Percentiles rank a stretch among this genome's conserved stretches.
These are phyloP conservation scores for Hibiscus syriacus DNA, from an alignment of 345 rosid species.

Conservation along the genomic window DNA sequence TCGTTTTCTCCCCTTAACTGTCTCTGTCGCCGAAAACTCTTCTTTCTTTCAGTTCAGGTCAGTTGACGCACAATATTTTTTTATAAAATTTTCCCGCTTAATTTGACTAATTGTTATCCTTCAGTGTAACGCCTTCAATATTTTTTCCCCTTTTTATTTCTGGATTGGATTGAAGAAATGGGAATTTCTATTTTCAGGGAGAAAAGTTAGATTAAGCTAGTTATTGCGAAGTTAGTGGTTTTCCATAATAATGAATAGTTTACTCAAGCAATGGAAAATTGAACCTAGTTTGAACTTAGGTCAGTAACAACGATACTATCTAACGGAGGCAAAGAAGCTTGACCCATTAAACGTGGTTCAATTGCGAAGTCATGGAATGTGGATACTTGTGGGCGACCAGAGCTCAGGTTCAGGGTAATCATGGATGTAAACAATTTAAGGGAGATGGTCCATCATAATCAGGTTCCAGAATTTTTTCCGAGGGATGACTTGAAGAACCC, in stretches of 20 bases:
- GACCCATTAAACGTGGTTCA: conserved; percentile 30
- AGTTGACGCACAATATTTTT: no score
- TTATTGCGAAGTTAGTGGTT: not conserved
- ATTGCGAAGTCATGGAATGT: conserved; percentile 28
- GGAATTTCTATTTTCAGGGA: not conserved
- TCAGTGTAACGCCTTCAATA: no score
- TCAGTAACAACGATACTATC: no score
- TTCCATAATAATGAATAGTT: no score
- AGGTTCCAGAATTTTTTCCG: conserved; percentile 14
- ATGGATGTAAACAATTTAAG: conserved; percentile 32
- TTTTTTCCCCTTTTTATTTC: no score
- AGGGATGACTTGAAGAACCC: conserved; percentile 27
- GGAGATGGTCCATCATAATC: conserved; percentile 1
- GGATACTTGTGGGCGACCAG: conserved; percentile 25
- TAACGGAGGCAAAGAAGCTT: no score
- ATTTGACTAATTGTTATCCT: no score
- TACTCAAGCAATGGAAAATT: not conserved
- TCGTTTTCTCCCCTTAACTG: no score
- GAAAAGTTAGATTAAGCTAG: not conserved
- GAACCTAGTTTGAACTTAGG: no score
- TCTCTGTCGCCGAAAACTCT: no score
- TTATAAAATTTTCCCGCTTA: no score
- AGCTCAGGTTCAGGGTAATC: conserved; percentile 38
- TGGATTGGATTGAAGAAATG: not conserved
- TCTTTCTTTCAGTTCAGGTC: no score